Percentiles rank a stretch among this genome's conserved stretches.
Conservation (phyloP, 192 early-diverging fungal genomes). For the Coemansia sp. region DNA sequence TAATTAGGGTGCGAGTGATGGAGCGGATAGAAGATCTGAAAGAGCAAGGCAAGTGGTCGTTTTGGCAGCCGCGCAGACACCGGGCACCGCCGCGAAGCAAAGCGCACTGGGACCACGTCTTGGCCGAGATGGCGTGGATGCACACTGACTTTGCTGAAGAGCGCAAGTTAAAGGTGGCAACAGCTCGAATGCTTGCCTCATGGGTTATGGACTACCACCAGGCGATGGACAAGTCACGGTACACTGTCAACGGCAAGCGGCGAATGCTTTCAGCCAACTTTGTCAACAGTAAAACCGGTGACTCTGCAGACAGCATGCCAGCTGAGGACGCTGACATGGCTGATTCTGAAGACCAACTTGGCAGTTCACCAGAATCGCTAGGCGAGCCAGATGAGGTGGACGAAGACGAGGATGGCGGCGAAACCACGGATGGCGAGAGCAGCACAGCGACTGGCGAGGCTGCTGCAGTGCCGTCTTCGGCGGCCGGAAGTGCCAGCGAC, state of each 20-base stretch:
- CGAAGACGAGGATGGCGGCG: background rate
- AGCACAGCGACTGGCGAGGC: slow-evolving; percentile 2
- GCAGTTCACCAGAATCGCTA: background rate
- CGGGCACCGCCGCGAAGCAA: slow-evolving; percentile 53
- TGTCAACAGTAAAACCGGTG: background rate
- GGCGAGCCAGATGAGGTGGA: background rate
- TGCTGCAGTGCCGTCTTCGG: background rate
- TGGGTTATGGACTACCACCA: slow-evolving; percentile 58
- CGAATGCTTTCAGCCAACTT: slow-evolving; percentile 21
- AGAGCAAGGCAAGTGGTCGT: slow-evolving; percentile 51
- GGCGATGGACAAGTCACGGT: slow-evolving; percentile 41
- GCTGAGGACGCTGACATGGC: background rate
- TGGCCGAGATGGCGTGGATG: slow-evolving; percentile 57
- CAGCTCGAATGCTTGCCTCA: slow-evolving; percentile 37
- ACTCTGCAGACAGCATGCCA: background rate
- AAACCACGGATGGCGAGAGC: background rate
- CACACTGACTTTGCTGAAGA: slow-evolving; percentile 55
- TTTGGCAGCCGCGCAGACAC: slow-evolving; percentile 54
- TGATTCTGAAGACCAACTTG: background rate
- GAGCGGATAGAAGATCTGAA: slow-evolving; percentile 56
- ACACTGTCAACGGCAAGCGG: slow-evolving; percentile 31
- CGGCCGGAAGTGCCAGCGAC: background rate
- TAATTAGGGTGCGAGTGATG: slow-evolving; percentile 45
- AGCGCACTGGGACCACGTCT: slow-evolving; percentile 57
- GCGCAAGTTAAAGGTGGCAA: slow-evolving; percentile 48